Conservation (phyloP, 768 basidiomycete genomes). For the Trametes punicea region DNA sequence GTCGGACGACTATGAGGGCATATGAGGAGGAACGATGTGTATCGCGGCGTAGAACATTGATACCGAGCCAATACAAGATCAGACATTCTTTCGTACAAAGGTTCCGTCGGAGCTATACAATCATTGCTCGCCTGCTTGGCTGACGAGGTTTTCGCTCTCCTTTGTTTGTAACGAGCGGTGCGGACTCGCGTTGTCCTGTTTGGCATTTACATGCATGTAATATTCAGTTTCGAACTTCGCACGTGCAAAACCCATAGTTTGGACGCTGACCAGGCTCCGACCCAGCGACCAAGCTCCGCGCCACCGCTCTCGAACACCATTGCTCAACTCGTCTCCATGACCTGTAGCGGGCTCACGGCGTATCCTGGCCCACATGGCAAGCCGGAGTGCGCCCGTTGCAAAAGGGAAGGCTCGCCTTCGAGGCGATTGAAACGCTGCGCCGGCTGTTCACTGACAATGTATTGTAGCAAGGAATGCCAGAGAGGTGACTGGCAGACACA, state of each 20-base stretch:
- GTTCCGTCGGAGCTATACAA: background rate
- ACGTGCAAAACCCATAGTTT: background rate
- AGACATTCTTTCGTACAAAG: too few species aligned
- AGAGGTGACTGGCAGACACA: background rate
- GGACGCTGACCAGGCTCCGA: background rate
- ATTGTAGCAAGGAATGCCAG: slow-evolving; percentile 2
- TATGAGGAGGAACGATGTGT: background rate
- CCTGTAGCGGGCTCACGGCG: background rate
- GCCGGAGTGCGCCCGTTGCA: background rate
- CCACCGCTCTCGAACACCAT: too few species aligned
- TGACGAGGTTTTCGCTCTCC: background rate
- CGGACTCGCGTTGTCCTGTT: background rate
- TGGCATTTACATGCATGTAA: background rate
- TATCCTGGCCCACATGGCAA: background rate
- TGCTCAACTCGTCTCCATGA: too few species aligned
- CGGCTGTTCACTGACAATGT: background rate
- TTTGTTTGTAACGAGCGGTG: too few species aligned
- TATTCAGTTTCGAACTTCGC: background rate
- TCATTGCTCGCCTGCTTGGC: background rate
- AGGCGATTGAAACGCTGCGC: background rate
- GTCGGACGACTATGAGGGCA: slow-evolving; percentile 34
- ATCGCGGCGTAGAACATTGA: background rate
- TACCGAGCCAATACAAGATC: too few species aligned
- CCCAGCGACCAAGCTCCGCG: background rate
- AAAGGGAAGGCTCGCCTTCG: background rate